A percentile compares a stretch with the other conserved stretches of the same genome.
Conservation (phyloP, 2,329 filamentous ascomycete species). For the Eurotiales sp. region DNA sequence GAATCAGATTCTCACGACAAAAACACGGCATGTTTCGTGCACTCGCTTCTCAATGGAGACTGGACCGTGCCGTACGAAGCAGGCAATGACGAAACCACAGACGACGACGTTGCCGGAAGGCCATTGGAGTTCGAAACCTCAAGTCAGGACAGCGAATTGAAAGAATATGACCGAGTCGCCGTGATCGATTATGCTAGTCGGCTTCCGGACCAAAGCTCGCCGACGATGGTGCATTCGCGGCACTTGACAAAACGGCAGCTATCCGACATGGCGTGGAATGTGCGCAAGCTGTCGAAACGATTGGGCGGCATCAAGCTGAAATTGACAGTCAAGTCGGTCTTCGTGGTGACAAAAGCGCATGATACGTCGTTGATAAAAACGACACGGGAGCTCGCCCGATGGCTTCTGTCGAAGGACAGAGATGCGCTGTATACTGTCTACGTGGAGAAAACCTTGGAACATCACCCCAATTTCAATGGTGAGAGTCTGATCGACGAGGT, state of each 20-base stretch:
- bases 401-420: slow-evolving; percentile 71
- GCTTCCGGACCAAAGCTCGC: slow-evolving; percentile 22
- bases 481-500: slow-evolving; percentile 61
- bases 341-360: slow-evolving; percentile 87
- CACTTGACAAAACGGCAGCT: slow-evolving; percentile 92
- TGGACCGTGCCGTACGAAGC: slow-evolving; percentile 23
- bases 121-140: slow-evolving; percentile 7
- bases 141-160: slow-evolving; percentile 6
- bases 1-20: slow-evolving; percentile 29
- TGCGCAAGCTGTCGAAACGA: slow-evolving; percentile 82
- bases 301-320: slow-evolving; percentile 78
- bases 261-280: slow-evolving; percentile 95
- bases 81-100: slow-evolving; percentile 17
- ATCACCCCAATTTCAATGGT: slow-evolving; percentile 70
- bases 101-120: slow-evolving; percentile 4
- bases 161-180: slow-evolving; percentile 20
- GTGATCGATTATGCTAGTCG: slow-evolving; percentile 25
- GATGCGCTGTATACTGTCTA: slow-evolving; percentile 70
- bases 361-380: slow-evolving; percentile 75
- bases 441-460: slow-evolving; percentile 71
- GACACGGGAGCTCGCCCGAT: slow-evolving; percentile 71
- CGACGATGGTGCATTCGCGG: slow-evolving; percentile 58
- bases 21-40: slow-evolving; percentile 59
- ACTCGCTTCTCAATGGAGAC: slow-evolving; percentile 50
- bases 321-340: slow-evolving; percentile 76